These are phyloP conservation scores for Neofusicoccum kwambonambiense DNA, from an alignment of 2,329 filamentous ascomycete species.

Conservation along the genomic window DNA sequence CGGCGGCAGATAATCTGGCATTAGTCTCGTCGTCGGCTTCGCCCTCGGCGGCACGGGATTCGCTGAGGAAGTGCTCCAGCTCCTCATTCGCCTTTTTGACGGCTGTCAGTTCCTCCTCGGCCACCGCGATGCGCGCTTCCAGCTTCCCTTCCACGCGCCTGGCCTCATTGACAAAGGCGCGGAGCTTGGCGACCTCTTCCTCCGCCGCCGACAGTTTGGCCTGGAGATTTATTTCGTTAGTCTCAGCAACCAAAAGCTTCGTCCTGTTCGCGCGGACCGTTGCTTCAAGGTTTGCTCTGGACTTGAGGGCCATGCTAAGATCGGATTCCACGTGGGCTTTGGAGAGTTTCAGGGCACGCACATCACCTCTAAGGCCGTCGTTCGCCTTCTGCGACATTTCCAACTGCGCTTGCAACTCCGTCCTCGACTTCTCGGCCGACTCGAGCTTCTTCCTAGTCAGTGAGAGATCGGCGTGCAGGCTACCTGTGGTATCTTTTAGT, in stretches of 20 bases:
- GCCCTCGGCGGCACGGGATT: conserved; percentile 31
- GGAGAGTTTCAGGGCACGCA: conserved; percentile 22
- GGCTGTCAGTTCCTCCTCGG: conserved; percentile 32
- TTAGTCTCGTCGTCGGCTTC: conserved; percentile 31
- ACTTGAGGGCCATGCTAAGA: conserved; percentile 22
- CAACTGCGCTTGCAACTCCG: conserved; percentile 25
- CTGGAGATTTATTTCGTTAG: conserved; percentile 25
- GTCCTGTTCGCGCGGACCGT: conserved; percentile 25
- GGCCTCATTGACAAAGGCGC: conserved; percentile 28
- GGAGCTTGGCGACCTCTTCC: conserved; percentile 29
- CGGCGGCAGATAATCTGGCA: conserved; percentile 29
- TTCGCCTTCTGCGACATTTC: conserved; percentile 25
- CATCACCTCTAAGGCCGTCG: conserved; percentile 20
- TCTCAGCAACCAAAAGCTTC: conserved; percentile 27
- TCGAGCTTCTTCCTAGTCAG: conserved; percentile 27
- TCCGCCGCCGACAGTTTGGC: conserved; percentile 28
- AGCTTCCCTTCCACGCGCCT: conserved; percentile 33
- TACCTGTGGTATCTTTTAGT: conserved; percentile 24
- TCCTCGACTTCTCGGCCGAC: conserved; percentile 25
- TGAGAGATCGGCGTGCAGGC: conserved; percentile 26
- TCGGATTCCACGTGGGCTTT: conserved; percentile 25
- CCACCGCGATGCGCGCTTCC: conserved; percentile 26
- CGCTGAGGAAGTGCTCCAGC: conserved; percentile 33
- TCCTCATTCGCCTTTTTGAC: conserved; percentile 31
- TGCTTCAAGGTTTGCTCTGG: conserved; percentile 24